Evolutionary conservation across 371 early-diverging fungal genomes (phyloP).

Genomic region (Rhizopus stolonifer): DNA sequence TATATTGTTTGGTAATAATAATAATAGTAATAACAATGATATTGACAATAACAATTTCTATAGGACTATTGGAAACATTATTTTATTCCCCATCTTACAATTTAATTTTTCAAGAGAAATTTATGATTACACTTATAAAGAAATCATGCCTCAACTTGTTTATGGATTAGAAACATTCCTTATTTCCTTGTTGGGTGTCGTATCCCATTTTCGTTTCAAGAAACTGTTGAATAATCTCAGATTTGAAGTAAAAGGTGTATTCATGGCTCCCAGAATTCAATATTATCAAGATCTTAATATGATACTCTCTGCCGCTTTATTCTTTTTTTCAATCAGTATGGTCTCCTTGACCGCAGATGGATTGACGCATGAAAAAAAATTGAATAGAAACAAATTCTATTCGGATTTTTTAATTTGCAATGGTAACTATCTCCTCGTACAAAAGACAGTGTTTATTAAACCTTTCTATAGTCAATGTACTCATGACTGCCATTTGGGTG

Average conservation of each 20-base stretch:
- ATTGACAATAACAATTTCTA: not conserved
- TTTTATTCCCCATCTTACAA: slow-evolving; percentile 45
- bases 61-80: slow-evolving; percentile 37
- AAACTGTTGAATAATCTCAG: slow-evolving; percentile 30
- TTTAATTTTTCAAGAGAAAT: slow-evolving; percentile 40
- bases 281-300: slow-evolving; percentile 51
- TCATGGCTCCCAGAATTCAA: slow-evolving; percentile 33
- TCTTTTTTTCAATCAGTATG: slow-evolving; percentile 30
- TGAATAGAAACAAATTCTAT: slow-evolving; percentile 39
- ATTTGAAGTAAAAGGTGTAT: slow-evolving; percentile 24
- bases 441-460: not conserved
- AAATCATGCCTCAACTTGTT: slow-evolving; percentile 48
- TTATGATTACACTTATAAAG: slow-evolving; percentile 42
- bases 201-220: slow-evolving; percentile 46
- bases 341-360: slow-evolving; percentile 45
- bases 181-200: slow-evolving; percentile 38
- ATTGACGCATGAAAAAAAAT: slow-evolving; percentile 26
- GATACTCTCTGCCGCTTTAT: slow-evolving; percentile 31
- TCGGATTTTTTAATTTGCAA: slow-evolving; percentile 48
- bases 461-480: slow-evolving; percentile 30
- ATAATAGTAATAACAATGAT: too few relatives aligned
- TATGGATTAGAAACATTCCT: slow-evolving; percentile 44
- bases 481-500: slow-evolving; percentile 34
- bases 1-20: slow-evolving; percentile 41
- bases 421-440: slow-evolving; percentile 21